Evolutionary conservation across 2,329 filamentous ascomycete genomes (phyloP).

Genomic region (Westerdykella aurantiaca): DNA sequence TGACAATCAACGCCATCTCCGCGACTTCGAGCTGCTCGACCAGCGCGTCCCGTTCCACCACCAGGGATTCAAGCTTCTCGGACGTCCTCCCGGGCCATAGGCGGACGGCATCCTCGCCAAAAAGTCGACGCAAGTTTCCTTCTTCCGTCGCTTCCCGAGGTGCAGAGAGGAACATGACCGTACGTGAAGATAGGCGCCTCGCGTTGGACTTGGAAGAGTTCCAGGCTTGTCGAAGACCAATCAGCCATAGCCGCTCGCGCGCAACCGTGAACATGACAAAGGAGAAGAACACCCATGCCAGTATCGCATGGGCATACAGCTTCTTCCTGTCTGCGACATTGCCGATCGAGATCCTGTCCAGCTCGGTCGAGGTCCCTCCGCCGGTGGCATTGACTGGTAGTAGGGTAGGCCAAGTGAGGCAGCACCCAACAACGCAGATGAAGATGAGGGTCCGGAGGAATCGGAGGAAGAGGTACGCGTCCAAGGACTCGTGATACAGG

Average conservation of each 20-base stretch:
- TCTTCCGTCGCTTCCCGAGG: constrained; percentile 73
- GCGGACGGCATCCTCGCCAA: constrained; percentile 72
- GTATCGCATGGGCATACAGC: constrained; percentile 71
- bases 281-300: constrained; percentile 74
- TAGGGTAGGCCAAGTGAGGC: constrained; percentile 81
- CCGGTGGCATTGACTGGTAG: constrained; percentile 88
- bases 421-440: constrained; percentile 76
- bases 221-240: constrained; percentile 90
- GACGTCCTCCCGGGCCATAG: constrained; percentile 80
- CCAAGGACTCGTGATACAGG: constrained; percentile 84
- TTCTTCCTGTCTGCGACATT: constrained; percentile 64
- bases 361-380: constrained; percentile 55
- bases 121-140: constrained; percentile 69
- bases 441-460: constrained; percentile 74
- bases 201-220: constrained; percentile 78
- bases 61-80: constrained; percentile 70
- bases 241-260: constrained; percentile 82
- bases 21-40: constrained; percentile 79
- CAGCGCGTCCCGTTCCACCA: constrained; percentile 72
- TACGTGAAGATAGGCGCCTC: constrained; percentile 80
- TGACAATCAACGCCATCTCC: constrained; percentile 77
- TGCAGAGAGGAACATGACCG: constrained; percentile 82
- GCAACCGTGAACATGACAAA: constrained; percentile 88
- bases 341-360: constrained; percentile 73
- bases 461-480: constrained; percentile 85